phyloP scores from a whole-genome alignment of 108 stramenopile species.

The Pseudonitzschia multistriata region DNA sequence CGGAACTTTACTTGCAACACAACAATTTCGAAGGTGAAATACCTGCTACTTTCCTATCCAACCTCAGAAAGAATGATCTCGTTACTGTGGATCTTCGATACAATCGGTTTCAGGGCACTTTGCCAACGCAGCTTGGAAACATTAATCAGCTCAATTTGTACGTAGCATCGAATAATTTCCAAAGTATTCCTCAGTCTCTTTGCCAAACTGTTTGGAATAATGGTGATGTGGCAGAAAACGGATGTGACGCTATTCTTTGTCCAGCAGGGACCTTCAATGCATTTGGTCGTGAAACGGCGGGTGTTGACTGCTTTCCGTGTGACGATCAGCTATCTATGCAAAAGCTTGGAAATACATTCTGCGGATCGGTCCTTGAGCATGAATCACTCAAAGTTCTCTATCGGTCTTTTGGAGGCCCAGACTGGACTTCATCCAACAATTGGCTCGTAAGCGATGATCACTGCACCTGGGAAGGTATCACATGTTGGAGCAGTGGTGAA shows the following conservation, averaged over 20 bases:
- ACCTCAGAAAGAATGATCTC: conserved; percentile 16
- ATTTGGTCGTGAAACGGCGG: conserved; percentile 54
- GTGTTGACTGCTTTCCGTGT: conserved; percentile 42
- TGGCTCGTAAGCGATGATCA: conserved; percentile 41
- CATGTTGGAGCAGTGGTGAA: conserved; percentile 34
- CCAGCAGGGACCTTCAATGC: conserved; percentile 52
- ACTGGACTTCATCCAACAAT: conserved; percentile 35
- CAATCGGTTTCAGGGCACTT: conserved; percentile 50
- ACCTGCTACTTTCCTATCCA: conserved; percentile 26
- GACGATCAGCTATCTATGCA: conserved; percentile 35
- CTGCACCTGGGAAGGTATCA: conserved; percentile 50
- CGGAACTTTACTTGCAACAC: conserved; percentile 26
- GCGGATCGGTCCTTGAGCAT: conserved; percentile 53
- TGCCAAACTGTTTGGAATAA: conserved; percentile 48
- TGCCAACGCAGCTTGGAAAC: conserved; percentile 51
- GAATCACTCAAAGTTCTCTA: conserved; percentile 49
- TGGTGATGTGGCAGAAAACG: conserved; percentile 50
- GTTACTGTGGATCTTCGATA: conserved; percentile 45
- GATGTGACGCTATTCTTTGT: conserved; percentile 76
- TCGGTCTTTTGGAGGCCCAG: conserved; percentile 26
- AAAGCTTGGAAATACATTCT: conserved; percentile 55
- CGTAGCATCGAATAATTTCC: conserved; percentile 32
- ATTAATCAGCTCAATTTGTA: conserved; percentile 33
- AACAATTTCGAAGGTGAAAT: conserved; percentile 36
- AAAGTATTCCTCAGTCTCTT: conserved; percentile 26